phyloP scores from a whole-genome alignment of 176 grass and related monocot species.

The Paspalum vaginatum region DNA sequence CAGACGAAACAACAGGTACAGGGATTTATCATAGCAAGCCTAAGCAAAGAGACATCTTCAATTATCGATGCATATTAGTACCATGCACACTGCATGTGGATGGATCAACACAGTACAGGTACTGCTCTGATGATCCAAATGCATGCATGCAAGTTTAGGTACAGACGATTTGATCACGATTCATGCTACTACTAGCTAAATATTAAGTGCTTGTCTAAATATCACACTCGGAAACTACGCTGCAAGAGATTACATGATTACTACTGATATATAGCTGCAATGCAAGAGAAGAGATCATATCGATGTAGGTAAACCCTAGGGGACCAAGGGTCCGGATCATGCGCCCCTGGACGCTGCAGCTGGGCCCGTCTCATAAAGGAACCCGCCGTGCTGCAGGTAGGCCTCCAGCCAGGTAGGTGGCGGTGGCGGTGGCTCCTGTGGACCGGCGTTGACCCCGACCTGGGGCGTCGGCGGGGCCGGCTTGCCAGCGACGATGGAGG shows the following conservation, averaged over 20 bases:
- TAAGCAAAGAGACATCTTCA: neutral
- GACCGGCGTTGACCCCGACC: conserved; percentile 51
- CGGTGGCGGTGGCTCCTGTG: conserved; percentile 46
- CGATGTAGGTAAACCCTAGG: conserved; percentile 27
- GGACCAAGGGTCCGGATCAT: conserved; percentile 58
- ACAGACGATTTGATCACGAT: neutral
- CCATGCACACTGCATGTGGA: conserved; percentile 31
- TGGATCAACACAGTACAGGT: conserved; percentile 28
- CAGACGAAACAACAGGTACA: neutral
- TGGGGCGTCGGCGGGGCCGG: neutral
- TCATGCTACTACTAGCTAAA: neutral
- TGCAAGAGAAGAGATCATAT: neutral
- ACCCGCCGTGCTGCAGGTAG: conserved; percentile 57
- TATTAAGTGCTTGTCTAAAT: conserved; percentile 48
- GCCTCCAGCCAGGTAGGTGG: conserved; percentile 65
- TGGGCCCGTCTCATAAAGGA: conserved; percentile 63
- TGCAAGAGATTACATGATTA: neutral
- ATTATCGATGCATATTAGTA: conserved; percentile 24
- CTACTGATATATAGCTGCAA: neutral
- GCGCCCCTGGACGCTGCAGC: conserved; percentile 43
- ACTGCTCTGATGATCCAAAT: conserved; percentile 19
- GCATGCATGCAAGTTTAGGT: conserved; percentile 12
- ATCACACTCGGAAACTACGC: conserved; percentile 33
- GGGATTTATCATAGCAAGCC: neutral
- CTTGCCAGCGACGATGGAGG: conserved; percentile 32